These are phyloP conservation scores for Onygenales sp. DNA, from an alignment of 2,329 filamentous ascomycete genomes.

Conservation along the genomic window DNA sequence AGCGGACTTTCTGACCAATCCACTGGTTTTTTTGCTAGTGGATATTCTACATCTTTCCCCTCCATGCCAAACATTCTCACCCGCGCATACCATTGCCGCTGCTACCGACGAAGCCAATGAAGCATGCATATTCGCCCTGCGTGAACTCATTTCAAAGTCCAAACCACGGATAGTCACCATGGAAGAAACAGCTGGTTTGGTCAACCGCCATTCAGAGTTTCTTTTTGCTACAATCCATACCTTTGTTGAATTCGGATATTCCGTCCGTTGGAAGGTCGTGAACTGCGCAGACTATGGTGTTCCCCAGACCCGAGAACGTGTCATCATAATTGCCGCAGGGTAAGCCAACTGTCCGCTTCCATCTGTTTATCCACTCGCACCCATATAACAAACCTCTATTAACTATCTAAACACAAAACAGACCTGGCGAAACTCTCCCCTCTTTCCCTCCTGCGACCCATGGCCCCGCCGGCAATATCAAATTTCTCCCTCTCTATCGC, in stretches of 20 bases:
- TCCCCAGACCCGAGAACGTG: slow-evolving; percentile 37
- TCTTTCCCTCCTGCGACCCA: slow-evolving; percentile 57
- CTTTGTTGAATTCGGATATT: slow-evolving; percentile 58
- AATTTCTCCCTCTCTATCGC: slow-evolving; percentile 22
- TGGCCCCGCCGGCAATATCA: slow-evolving; percentile 14
- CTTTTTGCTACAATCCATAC: slow-evolving; percentile 54
- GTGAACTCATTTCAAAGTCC: slow-evolving; percentile 46
- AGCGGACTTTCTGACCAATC: slow-evolving; percentile 32
- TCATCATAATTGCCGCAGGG: slow-evolving; percentile 47
- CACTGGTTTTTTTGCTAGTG: slow-evolving; percentile 33
- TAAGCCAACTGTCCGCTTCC: slow-evolving; percentile 20
- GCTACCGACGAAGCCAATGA: slow-evolving; percentile 59
- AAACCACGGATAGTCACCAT: slow-evolving; percentile 64
- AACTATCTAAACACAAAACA: slow-evolving; percentile 19
- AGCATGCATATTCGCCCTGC: slow-evolving; percentile 41
- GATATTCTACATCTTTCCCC: slow-evolving; percentile 69
- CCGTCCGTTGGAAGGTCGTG: slow-evolving; percentile 58
- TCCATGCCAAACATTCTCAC: slow-evolving; percentile 68
- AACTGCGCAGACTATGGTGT: slow-evolving; percentile 41
- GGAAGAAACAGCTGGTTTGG: slow-evolving; percentile 68
- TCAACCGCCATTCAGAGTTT: slow-evolving; percentile 43
- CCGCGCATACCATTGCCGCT: slow-evolving; percentile 53
- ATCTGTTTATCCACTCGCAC: not conserved
- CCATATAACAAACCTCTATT: not conserved
- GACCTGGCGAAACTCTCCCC: slow-evolving; percentile 63